Conservation (phyloP, 352 stramenopile species). For the Pythium dissotocum region DNA sequence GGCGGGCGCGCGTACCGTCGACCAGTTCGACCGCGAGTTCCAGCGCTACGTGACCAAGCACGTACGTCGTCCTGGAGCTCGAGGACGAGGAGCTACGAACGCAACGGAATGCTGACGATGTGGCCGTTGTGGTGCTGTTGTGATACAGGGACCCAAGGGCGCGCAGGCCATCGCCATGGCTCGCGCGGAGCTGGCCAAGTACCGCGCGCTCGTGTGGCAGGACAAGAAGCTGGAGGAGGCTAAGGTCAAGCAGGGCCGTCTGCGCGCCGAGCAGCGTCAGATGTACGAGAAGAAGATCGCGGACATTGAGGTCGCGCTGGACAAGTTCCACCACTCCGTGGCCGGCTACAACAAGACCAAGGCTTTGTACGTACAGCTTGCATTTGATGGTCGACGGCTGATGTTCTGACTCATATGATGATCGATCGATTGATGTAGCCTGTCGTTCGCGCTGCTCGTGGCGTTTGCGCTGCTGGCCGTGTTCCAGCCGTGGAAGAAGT, state of each 20-base stretch:
- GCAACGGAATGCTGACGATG: not conserved
- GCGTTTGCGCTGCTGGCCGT: conserved; percentile 68
- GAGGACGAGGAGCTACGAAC: not conserved
- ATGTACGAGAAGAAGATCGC: conserved; percentile 76
- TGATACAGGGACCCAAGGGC: conserved; percentile 51
- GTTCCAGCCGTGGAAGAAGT: conserved; percentile 73
- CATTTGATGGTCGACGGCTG: not conserved
- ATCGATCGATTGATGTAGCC: conserved; percentile 13
- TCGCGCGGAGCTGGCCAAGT: conserved; percentile 79
- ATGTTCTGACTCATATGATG: not conserved
- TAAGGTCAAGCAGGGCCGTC: conserved; percentile 61
- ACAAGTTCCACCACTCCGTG: conserved; percentile 76
- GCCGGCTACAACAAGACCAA: conserved; percentile 82
- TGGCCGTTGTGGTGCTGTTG: not conserved
- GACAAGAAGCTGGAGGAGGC: conserved; percentile 84
- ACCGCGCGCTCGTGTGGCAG: conserved; percentile 74
- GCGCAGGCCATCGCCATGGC: conserved; percentile 75
- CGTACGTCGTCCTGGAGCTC: conserved; percentile 27
- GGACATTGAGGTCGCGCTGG: conserved; percentile 67
- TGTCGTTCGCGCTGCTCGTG: conserved; percentile 49
- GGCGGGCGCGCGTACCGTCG: conserved; percentile 31
- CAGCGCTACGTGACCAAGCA: conserved; percentile 86
- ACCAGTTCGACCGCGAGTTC: conserved; percentile 88
- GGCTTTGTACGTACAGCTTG: conserved; percentile 46
- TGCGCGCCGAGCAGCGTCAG: conserved; percentile 52